Conservation (phyloP, 352 stramenopile species). For the Blastocystis hominis region DNA sequence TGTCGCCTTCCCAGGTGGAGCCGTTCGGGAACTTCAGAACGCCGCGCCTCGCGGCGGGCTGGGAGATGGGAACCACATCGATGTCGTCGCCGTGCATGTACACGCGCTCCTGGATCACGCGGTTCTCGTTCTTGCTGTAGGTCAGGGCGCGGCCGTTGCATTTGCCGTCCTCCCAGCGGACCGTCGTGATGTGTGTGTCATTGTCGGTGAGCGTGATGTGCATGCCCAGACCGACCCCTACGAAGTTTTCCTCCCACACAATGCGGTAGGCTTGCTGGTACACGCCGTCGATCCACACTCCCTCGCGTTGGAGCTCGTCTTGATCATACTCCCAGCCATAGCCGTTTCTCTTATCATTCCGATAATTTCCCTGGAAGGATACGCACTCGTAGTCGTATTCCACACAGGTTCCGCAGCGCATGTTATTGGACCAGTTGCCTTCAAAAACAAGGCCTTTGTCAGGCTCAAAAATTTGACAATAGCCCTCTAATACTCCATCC, state of each 20-base stretch:
- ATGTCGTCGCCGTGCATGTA: conserved; percentile 48
- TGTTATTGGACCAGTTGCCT: conserved; percentile 5
- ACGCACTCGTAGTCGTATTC: conserved; percentile 49
- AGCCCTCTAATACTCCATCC: not conserved
- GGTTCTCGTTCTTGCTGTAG: not conserved
- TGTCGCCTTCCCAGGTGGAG: not conserved
- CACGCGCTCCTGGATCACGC: not conserved
- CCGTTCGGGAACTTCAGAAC: not conserved
- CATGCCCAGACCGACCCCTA: not conserved
- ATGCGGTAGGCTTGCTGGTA: conserved; percentile 31
- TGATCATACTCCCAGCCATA: conserved; percentile 51
- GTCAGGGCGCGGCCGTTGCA: conserved; percentile 6
- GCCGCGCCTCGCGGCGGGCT: not conserved
- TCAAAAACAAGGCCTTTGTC: conserved; percentile 34
- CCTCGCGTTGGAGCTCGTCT: conserved; percentile 40
- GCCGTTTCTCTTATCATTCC: conserved; percentile 40
- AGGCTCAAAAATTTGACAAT: conserved; percentile 27
- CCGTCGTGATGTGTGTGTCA: not conserved
- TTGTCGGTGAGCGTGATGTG: not conserved
- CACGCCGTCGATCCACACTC: conserved; percentile 27
- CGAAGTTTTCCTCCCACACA: conserved; percentile 18
- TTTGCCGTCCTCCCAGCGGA: not conserved
- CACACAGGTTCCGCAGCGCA: conserved; percentile 34
- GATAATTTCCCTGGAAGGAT: conserved; percentile 28
- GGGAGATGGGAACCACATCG: not conserved